Percentiles rank a stretch among this genome's conserved stretches.
Conservation (phyloP, 192 early-diverging fungal genomes). For the Backusella morwellensis region DNA sequence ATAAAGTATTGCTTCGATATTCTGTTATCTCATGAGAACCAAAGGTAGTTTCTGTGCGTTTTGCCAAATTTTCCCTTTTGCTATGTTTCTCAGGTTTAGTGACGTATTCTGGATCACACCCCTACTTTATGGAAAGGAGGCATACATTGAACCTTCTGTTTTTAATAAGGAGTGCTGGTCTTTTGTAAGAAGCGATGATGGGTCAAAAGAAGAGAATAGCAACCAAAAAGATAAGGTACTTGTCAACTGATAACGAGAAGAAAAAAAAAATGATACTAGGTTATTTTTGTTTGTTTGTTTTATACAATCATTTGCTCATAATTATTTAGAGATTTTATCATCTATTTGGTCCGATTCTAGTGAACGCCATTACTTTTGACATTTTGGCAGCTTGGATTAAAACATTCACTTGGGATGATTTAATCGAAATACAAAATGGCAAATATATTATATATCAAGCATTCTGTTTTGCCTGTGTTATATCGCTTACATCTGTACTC, state of each 20-base stretch:
- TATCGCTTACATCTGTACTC: not conserved
- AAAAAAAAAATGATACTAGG: not conserved
- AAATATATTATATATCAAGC: not conserved
- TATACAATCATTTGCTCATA: not conserved
- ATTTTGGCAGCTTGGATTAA: slow-evolving; percentile 2
- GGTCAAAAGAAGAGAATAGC: not conserved
- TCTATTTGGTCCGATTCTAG: not conserved
- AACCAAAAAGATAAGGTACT: not conserved
- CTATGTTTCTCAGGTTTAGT: not conserved
- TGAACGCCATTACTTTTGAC: not conserved
- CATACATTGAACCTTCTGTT: not conserved
- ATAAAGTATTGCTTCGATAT: not conserved
- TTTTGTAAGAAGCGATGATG: not conserved
- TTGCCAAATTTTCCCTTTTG: not conserved
- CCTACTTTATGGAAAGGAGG: slow-evolving; percentile 1
- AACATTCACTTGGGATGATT: slow-evolving; percentile 7
- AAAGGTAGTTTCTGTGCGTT: not conserved
- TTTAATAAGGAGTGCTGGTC: slow-evolving; percentile 1
- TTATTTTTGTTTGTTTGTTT: not conserved
- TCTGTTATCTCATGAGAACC: not conserved
- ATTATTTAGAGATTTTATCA: slow-evolving; percentile 18
- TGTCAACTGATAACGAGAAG: not conserved
- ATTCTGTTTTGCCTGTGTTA: not conserved
- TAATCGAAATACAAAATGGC: not conserved
- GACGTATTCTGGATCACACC: slow-evolving; percentile 7